These are phyloP conservation scores for Hypomyces rosellus DNA, from an alignment of 2,329 filamentous ascomycete genomes.

Conservation along the genomic window DNA sequence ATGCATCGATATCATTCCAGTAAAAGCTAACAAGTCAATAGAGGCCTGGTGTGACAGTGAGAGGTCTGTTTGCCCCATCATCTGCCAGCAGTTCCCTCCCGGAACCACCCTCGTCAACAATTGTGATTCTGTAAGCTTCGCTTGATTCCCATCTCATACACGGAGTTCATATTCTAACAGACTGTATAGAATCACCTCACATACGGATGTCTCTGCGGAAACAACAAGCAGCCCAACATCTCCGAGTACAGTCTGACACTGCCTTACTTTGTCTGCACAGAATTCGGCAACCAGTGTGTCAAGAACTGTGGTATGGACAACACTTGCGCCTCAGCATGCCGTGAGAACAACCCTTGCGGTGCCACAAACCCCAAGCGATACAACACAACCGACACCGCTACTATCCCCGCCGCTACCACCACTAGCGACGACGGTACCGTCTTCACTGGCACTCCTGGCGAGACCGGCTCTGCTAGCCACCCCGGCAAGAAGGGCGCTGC, in stretches of 20 bases:
- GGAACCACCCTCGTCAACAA: constrained; percentile 53
- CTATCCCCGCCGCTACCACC: constrained; percentile 31
- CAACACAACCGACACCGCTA: constrained; percentile 45
- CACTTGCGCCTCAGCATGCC: constrained; percentile 56
- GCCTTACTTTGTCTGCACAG: constrained; percentile 68
- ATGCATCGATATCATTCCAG: background rate
- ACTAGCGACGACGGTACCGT: constrained; percentile 29
- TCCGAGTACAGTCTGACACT: constrained; percentile 73
- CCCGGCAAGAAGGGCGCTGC: constrained; percentile 23
- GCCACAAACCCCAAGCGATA: constrained; percentile 55
- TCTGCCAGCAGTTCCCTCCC: constrained; percentile 57
- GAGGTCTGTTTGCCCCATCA: constrained; percentile 58
- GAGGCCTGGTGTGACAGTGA: constrained; percentile 62
- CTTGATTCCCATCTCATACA: background rate
- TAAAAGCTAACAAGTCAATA: constrained; percentile 25
- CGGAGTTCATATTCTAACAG: background rate
- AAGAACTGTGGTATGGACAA: constrained; percentile 45
- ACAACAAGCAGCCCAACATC: constrained; percentile 61
- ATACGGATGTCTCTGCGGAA: constrained; percentile 68
- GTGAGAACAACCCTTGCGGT: constrained; percentile 64
- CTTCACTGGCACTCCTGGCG: constrained; percentile 28
- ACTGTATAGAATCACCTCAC: constrained; percentile 46
- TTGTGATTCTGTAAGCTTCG: constrained; percentile 55
- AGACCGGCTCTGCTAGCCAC: constrained; percentile 7
- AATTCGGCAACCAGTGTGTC: constrained; percentile 66